These are phyloP conservation scores for Ustilago hordei DNA, from an alignment of 1,284 basidiomycete species.

Conservation along the genomic window DNA sequence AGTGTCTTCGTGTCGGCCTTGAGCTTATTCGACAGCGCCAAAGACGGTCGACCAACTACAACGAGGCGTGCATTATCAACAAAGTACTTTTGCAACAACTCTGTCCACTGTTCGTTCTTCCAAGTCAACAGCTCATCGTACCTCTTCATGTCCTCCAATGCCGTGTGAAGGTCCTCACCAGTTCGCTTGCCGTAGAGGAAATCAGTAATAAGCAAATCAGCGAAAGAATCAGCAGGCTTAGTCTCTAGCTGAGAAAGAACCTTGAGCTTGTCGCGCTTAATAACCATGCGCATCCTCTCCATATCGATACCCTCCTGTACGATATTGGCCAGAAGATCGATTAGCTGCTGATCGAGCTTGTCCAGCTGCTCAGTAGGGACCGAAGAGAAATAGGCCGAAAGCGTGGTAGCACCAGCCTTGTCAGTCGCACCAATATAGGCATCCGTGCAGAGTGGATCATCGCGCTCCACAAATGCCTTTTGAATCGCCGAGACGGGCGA, in stretches of 20 bases:
- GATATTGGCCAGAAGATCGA: constrained; percentile 79
- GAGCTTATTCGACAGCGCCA: constrained; percentile 82
- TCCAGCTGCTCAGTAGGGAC: constrained; percentile 85
- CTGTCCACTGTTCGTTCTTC: constrained; percentile 82
- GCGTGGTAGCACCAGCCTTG: constrained; percentile 76
- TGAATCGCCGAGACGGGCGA: constrained; percentile 85
- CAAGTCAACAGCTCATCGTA: constrained; percentile 77
- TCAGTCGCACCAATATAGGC: constrained; percentile 85
- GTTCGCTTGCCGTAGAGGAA: constrained; percentile 88
- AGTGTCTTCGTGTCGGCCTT: constrained; percentile 85
- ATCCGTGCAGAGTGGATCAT: constrained; percentile 85
- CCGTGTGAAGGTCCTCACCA: constrained; percentile 80
- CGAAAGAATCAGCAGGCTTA: constrained; percentile 71
- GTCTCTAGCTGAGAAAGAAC: constrained; percentile 70
- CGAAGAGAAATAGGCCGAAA: constrained; percentile 84
- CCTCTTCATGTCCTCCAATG: constrained; percentile 83
- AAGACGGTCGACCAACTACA: constrained; percentile 88
- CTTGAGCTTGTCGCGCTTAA: constrained; percentile 88
- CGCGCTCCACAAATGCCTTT: constrained; percentile 92
- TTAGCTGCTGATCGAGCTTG: constrained; percentile 79
- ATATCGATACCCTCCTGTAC: constrained; percentile 86
- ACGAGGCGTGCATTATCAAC: constrained; percentile 63
- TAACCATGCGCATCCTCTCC: constrained; percentile 87
- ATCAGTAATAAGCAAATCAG: constrained; percentile 76
- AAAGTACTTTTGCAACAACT: constrained; percentile 80